Base-by-base conservation (phyloP, 768 basidiomycete species). In the Rhodotorula babjevae region DNA sequence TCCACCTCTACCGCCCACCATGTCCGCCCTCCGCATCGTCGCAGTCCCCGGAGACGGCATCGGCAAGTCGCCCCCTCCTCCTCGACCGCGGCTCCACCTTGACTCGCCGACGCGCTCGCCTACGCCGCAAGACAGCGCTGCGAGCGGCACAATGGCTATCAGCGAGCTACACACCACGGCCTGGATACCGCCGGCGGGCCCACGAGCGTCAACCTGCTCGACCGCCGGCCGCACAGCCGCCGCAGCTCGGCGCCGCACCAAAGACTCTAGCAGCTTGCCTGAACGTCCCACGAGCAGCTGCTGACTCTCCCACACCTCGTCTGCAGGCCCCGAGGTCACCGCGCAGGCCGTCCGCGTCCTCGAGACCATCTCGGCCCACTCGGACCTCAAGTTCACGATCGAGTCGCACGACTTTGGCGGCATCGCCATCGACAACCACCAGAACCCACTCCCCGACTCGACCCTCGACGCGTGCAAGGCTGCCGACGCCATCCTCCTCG, bases 11-110 rank as follows among this genome's bases (percentile, higher is more conserved):
- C 36, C 4, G 5, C 4, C 36, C 36, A 36, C 36, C 36, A 52
- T 52, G 50, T 52, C 50, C 15, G 15, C 52, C 8, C 53, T 55
- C 82, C 89, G 88, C 74, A 87, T 99, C 80, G 90, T 88, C 49
- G 86, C 94, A 65, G 87, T 99, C 56, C 88, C 89, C n/a, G 96
- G 96, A 63, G 96, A 99, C 82, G 96, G 96, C 72, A 98, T 99
- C 78, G 95, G 94, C 92, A 79, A 56, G 85, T 79, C 42, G 16
- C 23, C 33, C 12, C 9, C 21, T 11, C 33, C n/a, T 47, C 10
- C 15, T 3, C 29, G 25, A 31, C 16, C 7, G 33, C 23, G 36
- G 33, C 57, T 40, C 55, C 46, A 53, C 50, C 67, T 67, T 68
- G 67, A 68, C 67, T 68, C 67, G 60, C 40, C 44, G 33, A 10